phyloP scores from a whole-genome alignment of 139 green algal species.

The Chlorella ohadii region DNA sequence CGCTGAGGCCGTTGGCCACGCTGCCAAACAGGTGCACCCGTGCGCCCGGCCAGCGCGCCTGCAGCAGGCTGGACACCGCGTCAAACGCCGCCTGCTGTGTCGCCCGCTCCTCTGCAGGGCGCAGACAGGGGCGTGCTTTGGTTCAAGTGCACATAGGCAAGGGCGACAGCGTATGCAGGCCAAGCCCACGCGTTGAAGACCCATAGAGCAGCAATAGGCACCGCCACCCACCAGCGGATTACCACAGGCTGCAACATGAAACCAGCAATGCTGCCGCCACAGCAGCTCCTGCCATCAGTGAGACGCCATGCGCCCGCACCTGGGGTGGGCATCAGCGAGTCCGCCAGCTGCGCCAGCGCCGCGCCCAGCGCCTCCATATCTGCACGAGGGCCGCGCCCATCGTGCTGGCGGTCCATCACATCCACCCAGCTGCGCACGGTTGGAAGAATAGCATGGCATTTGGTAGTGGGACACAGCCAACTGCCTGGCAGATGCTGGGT shows the following conservation, averaged over 20 bases:
- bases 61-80: conserved; percentile 51
- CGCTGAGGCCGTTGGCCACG: conserved; percentile 71
- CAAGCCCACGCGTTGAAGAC: too few relatives aligned
- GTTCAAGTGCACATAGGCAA: background rate
- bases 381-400: conserved; percentile 26
- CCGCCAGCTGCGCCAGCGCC: conserved; percentile 55
- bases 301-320: background rate
- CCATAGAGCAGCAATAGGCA: too few relatives aligned
- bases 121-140: background rate
- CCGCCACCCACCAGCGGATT: too few relatives aligned
- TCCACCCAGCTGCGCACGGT: conserved; percentile 27
- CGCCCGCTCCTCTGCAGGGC: conserved; percentile 47
- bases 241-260: too few relatives aligned
- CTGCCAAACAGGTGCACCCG: conserved; percentile 75
- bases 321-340: conserved; percentile 48
- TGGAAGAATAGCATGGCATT: too few relatives aligned
- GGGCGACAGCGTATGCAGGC: too few relatives aligned
- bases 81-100: conserved; percentile 52
- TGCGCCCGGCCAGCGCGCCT: conserved; percentile 50
- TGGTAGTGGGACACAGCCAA: too few relatives aligned
- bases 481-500: too few relatives aligned
- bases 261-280: background rate
- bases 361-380: conserved; percentile 54
- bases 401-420: conserved; percentile 43
- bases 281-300: background rate